A percentile compares a stretch with the other conserved stretches of the same genome.
These are phyloP conservation scores for Lepidium sativum DNA, from an alignment of 345 rosid genomes.

Conservation along the genomic window DNA sequence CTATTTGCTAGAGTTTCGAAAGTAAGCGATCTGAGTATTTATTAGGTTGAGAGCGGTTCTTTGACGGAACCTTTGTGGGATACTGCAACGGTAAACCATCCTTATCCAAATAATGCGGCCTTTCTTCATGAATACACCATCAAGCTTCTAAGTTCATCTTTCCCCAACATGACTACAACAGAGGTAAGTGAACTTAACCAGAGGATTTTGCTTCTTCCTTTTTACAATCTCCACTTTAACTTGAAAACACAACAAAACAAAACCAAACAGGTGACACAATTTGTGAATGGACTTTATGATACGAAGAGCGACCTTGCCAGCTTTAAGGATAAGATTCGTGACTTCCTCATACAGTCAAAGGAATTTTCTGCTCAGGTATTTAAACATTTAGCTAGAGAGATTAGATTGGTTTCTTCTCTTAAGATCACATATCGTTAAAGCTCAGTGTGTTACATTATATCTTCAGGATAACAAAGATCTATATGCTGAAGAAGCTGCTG, in stretches of 20 bases:
- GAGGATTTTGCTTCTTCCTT: neutral
- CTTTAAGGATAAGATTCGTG: conserved; percentile 81
- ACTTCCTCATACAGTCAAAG: conserved; percentile 82
- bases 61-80: conserved; percentile 95
- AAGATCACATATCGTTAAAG: neutral
- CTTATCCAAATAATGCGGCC: conserved; percentile 64
- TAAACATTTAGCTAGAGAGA: neutral
- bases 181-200: conserved; percentile 47
- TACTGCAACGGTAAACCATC: conserved; percentile 51
- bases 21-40: neutral
- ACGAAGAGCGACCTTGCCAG: conserved; percentile 50
- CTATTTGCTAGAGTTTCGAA: neutral
- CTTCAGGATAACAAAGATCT: conserved; percentile 71
- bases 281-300: conserved; percentile 74
- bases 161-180: conserved; percentile 83
- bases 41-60: conserved; percentile 68
- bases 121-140: conserved; percentile 83
- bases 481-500: conserved; percentile 74
- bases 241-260: neutral
- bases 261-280: conserved; percentile 63
- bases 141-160: conserved; percentile 78
- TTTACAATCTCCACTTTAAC: neutral
- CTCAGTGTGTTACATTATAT: neutral
- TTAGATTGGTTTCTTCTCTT: neutral
- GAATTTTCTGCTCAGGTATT: conserved; percentile 79